Evolutionary conservation across 106 monocot species (phyloP).

Genomic region (Acanthochlamys bracteata): DNA sequence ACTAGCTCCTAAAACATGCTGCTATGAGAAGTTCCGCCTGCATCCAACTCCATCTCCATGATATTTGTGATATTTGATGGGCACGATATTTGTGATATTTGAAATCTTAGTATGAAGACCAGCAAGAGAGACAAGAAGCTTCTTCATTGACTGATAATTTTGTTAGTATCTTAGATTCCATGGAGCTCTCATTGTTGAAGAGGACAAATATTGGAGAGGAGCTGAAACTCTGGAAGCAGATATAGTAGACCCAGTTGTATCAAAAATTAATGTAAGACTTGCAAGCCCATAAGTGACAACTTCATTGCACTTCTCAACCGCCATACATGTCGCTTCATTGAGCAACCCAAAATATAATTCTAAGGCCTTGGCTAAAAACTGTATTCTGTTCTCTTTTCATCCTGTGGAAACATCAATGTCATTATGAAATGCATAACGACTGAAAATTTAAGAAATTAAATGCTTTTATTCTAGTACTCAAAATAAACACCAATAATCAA

Average conservation of each 20-base stretch:
- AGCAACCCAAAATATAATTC: conserved; percentile 33
- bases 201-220: conserved; percentile 60
- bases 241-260: conserved; percentile 33
- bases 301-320: conserved; percentile 47
- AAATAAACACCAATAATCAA: too few relatives aligned
- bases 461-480: too few relatives aligned
- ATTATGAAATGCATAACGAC: too few relatives aligned
- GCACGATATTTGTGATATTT: conserved; percentile 4
- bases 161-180: conserved; percentile 14
- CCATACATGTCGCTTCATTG: conserved; percentile 23
- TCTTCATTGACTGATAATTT: conserved; percentile 40
- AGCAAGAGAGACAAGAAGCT: conserved; percentile 42
- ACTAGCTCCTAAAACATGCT: conserved; percentile 25
- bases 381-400: conserved; percentile 21
- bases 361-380: conserved; percentile 14
- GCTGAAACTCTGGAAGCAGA: conserved; percentile 43
- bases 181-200: conserved; percentile 10
- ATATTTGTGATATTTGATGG: too few relatives aligned
- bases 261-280: conserved; percentile 22
- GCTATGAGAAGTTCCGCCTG: conserved; percentile 39
- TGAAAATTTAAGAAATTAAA: too few relatives aligned
- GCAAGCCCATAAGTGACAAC: conserved; percentile 20
- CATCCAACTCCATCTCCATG: conserved; percentile 80
- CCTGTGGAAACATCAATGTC: too few relatives aligned
- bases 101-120: conserved; percentile 31